A percentile compares a stretch with the other conserved stretches of the same genome.
phyloP scores from a whole-genome alignment of 208 protist genomes.

The Crithidia fasciculata region DNA sequence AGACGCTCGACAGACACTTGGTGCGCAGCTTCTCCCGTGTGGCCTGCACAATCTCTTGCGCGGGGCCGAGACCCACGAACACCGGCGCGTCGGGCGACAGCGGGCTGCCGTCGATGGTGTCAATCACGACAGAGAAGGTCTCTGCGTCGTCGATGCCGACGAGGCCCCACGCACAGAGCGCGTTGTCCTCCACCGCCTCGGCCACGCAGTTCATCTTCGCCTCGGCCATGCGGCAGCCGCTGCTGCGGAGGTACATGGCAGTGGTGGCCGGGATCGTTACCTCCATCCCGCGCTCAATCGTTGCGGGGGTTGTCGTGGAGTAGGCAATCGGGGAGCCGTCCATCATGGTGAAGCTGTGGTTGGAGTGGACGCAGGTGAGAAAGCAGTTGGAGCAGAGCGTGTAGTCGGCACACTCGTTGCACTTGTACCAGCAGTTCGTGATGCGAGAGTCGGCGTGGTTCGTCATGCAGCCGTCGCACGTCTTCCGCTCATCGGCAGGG shows the following conservation, averaged over 20 bases:
- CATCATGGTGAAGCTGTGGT: constrained; percentile 91
- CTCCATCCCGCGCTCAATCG: constrained; percentile 62
- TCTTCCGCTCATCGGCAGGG: constrained; percentile 49
- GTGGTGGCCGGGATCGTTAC: constrained; percentile 69
- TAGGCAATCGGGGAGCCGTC: constrained; percentile 59
- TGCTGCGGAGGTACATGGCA: constrained; percentile 82
- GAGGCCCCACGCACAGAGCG: constrained; percentile 86
- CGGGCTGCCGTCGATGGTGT: constrained; percentile 61
- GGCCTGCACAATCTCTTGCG: constrained; percentile 62
- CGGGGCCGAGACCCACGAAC: constrained; percentile 77
- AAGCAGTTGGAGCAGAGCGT: constrained; percentile 86
- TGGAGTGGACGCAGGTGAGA: constrained; percentile 72
- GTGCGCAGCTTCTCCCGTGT: constrained; percentile 72
- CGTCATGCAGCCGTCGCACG: constrained; percentile 77
- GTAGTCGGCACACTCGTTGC: constrained; percentile 92
- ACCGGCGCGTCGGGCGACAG: constrained; percentile 62
- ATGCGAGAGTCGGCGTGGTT: constrained; percentile 61
- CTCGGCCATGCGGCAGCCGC: constrained; percentile 71
- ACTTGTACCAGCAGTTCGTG: constrained; percentile 81
- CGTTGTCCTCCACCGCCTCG: constrained; percentile 67
- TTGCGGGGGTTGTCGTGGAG: constrained; percentile 52
- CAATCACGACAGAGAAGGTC: constrained; percentile 69
- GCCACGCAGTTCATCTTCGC: constrained; percentile 79
- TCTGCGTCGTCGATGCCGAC: constrained; percentile 40
- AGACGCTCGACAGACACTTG: constrained; percentile 51